A percentile compares a stretch with the other conserved stretches of the same genome.
Conservation (phyloP, 805 yeast genomes). For the Komagataella phaffii region DNA sequence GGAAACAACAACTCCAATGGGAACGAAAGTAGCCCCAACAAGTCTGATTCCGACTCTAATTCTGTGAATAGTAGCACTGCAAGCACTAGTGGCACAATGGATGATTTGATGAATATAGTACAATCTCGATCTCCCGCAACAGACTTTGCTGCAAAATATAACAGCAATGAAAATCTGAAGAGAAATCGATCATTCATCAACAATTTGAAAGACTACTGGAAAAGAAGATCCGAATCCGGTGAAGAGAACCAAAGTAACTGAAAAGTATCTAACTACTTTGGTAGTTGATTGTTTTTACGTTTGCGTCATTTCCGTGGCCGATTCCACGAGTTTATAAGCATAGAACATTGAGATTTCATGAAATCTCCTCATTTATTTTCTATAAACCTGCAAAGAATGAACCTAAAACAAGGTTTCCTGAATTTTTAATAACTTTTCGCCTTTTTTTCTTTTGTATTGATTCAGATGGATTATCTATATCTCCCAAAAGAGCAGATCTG, state of each 20-base stretch:
- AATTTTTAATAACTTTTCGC: not conserved
- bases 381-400: not conserved
- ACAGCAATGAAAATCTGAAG: constrained; percentile 35
- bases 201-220: constrained; percentile 15
- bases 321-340: not conserved
- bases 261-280: not conserved
- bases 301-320: not conserved
- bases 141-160: constrained; percentile 50
- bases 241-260: not conserved
- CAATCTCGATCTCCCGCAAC: constrained; percentile 40
- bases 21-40: not conserved
- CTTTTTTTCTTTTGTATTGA: not conserved
- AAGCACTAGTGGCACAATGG: not conserved
- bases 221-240: not conserved
- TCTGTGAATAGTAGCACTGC: not conserved
- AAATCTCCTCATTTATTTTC: not conserved
- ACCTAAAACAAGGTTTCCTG: not conserved
- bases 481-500: not conserved
- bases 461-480: not conserved
- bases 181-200: constrained; percentile 11
- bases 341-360: not conserved
- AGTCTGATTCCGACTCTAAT: not conserved
- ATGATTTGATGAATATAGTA: not conserved
- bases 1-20: constrained; percentile 3
- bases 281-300: not conserved